Conservation (phyloP, 345 rosid species). For the Boechera retrofracta region DNA sequence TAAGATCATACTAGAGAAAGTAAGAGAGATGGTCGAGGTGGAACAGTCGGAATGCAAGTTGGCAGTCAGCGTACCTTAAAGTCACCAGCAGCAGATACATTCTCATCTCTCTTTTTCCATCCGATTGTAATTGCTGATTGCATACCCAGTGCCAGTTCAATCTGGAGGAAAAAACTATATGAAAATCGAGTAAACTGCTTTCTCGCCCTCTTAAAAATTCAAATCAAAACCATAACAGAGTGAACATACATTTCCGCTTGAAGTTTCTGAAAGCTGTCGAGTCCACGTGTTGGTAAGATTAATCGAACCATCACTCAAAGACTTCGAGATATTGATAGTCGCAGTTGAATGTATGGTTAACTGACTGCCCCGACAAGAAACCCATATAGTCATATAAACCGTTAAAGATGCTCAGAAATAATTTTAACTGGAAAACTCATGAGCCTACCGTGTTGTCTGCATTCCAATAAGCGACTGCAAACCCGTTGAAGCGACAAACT, state of each 20-base stretch:
- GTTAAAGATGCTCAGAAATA: constrained; percentile 20
- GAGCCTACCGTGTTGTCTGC: constrained; percentile 76
- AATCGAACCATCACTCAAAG: constrained; percentile 87
- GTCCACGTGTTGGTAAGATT: constrained; percentile 95
- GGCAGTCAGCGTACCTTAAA: constrained; percentile 58
- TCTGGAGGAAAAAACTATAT: constrained; percentile 51
- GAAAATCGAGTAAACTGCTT: constrained; percentile 21
- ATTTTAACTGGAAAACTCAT: constrained; percentile 20
- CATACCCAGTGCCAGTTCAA: constrained; percentile 76
- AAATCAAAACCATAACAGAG: constrained; percentile 29
- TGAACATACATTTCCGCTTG: constrained; percentile 79
- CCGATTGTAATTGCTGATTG: constrained; percentile 83
- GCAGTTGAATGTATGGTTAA: constrained; percentile 85
- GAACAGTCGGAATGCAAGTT: background rate
- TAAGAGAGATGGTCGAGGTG: constrained; percentile 16
- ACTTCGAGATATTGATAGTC: constrained; percentile 71
- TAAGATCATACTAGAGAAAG: constrained; percentile 24
- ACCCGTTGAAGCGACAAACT: constrained; percentile 81
- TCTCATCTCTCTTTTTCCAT: constrained; percentile 84
- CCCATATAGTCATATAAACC: constrained; percentile 22
- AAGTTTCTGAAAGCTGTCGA: constrained; percentile 81
- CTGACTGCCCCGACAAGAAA: constrained; percentile 55
- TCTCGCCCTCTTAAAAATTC: background rate
- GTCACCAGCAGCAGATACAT: constrained; percentile 75
- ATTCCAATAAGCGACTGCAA: constrained; percentile 73